These are phyloP conservation scores for Microdochium trichocladiopsis DNA, from an alignment of 2,329 filamentous ascomycete species.

Conservation along the genomic window DNA sequence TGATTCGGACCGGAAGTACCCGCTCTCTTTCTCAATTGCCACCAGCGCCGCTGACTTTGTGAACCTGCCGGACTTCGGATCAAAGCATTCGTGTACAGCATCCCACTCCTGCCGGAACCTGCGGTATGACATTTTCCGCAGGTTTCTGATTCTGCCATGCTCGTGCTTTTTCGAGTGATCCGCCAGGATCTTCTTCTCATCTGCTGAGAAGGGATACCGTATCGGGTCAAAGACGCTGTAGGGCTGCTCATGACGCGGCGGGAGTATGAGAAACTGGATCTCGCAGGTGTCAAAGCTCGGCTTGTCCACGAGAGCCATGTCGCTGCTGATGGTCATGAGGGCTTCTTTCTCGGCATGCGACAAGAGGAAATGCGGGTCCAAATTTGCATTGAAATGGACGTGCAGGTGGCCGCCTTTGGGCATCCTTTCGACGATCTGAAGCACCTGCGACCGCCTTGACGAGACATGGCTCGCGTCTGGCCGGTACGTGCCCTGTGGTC, in stretches of 20 bases:
- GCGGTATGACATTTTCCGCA: slow-evolving; percentile 33
- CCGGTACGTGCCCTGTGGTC: neutral
- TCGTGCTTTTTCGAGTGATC: slow-evolving; percentile 39
- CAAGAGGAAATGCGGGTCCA: slow-evolving; percentile 54
- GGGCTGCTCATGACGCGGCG: slow-evolving; percentile 3
- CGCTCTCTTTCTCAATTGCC: neutral
- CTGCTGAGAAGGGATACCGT: neutral
- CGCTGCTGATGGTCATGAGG: slow-evolving; percentile 65
- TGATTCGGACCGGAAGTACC: neutral
- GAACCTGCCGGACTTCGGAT: slow-evolving; percentile 25
- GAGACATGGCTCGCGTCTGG: neutral
- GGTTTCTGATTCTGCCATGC: slow-evolving; percentile 33
- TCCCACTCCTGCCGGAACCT: slow-evolving; percentile 24
- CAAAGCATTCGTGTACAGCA: neutral
- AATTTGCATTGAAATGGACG: slow-evolving; percentile 72
- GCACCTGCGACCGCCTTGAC: slow-evolving; percentile 40
- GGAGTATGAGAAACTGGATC: slow-evolving; percentile 53
- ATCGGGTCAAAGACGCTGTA: neutral
- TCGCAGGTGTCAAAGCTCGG: slow-evolving; percentile 46
- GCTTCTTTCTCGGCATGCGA: slow-evolving; percentile 44
- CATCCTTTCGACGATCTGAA: slow-evolving; percentile 47
- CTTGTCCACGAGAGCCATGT: slow-evolving; percentile 34
- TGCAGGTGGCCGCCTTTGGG: slow-evolving; percentile 70
- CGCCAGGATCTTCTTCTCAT: slow-evolving; percentile 21
- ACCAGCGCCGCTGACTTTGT: slow-evolving; percentile 17